Evolutionary conservation across 805 yeast species (phyloP), one percentile per base, ranked within the genome.

Genomic region (Lipomyces chichibuensis): DNA sequence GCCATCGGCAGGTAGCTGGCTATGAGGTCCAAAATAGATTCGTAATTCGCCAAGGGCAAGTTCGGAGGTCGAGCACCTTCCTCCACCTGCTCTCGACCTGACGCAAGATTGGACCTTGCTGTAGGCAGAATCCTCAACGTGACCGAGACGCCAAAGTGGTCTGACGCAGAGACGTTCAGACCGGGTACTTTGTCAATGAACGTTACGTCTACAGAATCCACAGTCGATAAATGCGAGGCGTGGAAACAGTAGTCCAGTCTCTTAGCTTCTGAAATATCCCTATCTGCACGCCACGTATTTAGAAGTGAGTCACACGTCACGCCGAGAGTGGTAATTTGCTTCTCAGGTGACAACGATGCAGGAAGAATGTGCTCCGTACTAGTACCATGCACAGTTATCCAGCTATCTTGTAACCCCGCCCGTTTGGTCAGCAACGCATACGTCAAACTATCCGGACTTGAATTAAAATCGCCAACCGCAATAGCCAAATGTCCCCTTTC

Each of bases 401-500:
- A 68, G 39, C 70, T 65, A 29, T 68, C 71, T 32, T 57, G 57
- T 14, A 94, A 79, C 0, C 87, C 86, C 0, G 93, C 91, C 64
- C 88, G 88, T 46, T 80, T 74, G 3, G 92, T 88, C 69, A 94
- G 82, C 51, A 95, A 83, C 67, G 85, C 84, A 76, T 91, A 87
- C 0, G 96, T 96, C 64, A 94, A 80, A 2, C 96, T 88, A 0
- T 90, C 95, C 0, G 98, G 98, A 69, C 87, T 84, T 3, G 95
- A 90, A 76, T 95, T 95, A 75, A 95, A 83, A 78, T 95, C 99
- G 2, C 99, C 99, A 39, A 93, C 97, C 62, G 92, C 87, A 37
- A 95, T 84, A 0, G 91, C 94, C 0, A 93, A 89, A 76, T 91
- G 89, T 0, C 98, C 97, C 0, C 94, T 89, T 64, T 81, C 82